Evolutionary conservation across 1,284 basidiomycete genomes (phyloP), one percentile per base, ranked within the genome.

Genomic region (Puccinia horiana): DNA sequence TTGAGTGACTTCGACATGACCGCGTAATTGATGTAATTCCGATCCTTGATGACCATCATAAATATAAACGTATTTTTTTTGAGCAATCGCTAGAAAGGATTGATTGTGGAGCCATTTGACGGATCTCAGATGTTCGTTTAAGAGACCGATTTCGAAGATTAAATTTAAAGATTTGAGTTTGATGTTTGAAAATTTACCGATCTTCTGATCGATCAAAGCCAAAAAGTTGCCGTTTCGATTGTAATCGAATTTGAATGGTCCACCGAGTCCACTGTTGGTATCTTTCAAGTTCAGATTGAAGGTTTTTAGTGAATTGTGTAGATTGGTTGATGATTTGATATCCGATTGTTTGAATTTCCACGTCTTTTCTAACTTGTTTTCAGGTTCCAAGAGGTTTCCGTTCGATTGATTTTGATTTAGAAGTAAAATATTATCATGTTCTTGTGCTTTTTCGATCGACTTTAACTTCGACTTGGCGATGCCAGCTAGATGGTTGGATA

Each of bases 51-150:
- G 91, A 16, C 79, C 79, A 88, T 99, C 97, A 86, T 99, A 98
- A 82, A 99, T 95, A 88, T 94, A 99, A 26, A 93, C 93, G 86
- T 97, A 95, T 89, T 96, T 94, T 87, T 95, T 94, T 88, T 99
- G 96, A 0, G 96, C 96, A 18, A 97, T 95, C 1, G 96, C 97
- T 86, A 93, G 95, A 88, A 93, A 94, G 0, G 92, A 92, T 81
- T 96, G 93, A 85, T 96, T 94, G 86, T 98, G 96, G 14, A 99
- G 88, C 87, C 96, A 99, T 37, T 93, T 54, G 37, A 81, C 61
- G 20, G 70, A 74, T 35, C 79, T 52, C 29, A 73, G 35, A 40
- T 73, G 70, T 26, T 73, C 70, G 32, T 73, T 73, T 16, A 73
- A 54, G 29, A 73, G 70, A 6, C 47, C 35, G 47, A 73, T 73